phyloP scores from a whole-genome alignment of 2,329 filamentous ascomycete species.

The Aspergillus nomiae region DNA sequence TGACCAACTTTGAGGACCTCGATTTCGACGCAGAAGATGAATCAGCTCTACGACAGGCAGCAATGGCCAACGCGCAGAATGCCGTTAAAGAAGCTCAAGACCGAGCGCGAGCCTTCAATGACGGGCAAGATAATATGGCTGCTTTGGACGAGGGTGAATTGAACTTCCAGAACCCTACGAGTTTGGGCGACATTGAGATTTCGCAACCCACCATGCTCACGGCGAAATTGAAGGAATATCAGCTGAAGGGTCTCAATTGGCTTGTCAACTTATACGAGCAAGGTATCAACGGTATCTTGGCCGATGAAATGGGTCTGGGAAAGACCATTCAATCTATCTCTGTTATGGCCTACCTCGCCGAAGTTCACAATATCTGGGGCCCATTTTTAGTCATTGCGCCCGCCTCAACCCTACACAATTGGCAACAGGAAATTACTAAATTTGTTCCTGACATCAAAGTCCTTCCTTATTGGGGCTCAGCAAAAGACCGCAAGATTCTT shows the following conservation, averaged over 20 bases:
- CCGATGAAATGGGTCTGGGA: slow-evolving; percentile 98
- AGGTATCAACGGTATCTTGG: slow-evolving; percentile 98
- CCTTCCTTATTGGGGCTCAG: slow-evolving; percentile 95
- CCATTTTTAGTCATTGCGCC: slow-evolving; percentile 96
- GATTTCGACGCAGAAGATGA: slow-evolving; percentile 97
- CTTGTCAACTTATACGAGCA: slow-evolving; percentile 98
- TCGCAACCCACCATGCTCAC: slow-evolving; percentile 92
- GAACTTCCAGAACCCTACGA: slow-evolving; percentile 99
- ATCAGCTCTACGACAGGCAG: slow-evolving; percentile 74
- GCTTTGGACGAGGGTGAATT: slow-evolving; percentile 93
- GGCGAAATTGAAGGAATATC: slow-evolving; percentile 95
- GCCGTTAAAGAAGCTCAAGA: slow-evolving; percentile 93
- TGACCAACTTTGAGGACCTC: slow-evolving; percentile 91
- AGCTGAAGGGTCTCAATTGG: slow-evolving; percentile 99
- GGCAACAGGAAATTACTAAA: slow-evolving; percentile 95
- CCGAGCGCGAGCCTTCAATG: slow-evolving; percentile 91
- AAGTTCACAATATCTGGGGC: slow-evolving; percentile 97
- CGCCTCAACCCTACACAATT: slow-evolving; percentile 95
- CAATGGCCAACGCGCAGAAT: slow-evolving; percentile 93
- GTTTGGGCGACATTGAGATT: slow-evolving; percentile 89
- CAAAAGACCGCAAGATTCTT: slow-evolving; percentile 89
- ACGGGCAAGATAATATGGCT: slow-evolving; percentile 64
- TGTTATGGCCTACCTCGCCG: slow-evolving; percentile 97
- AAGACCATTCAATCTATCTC: slow-evolving; percentile 99
- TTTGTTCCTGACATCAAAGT: slow-evolving; percentile 96